Conservation (phyloP, 164 flowering plant species). For the Pachysandra terminalis region DNA sequence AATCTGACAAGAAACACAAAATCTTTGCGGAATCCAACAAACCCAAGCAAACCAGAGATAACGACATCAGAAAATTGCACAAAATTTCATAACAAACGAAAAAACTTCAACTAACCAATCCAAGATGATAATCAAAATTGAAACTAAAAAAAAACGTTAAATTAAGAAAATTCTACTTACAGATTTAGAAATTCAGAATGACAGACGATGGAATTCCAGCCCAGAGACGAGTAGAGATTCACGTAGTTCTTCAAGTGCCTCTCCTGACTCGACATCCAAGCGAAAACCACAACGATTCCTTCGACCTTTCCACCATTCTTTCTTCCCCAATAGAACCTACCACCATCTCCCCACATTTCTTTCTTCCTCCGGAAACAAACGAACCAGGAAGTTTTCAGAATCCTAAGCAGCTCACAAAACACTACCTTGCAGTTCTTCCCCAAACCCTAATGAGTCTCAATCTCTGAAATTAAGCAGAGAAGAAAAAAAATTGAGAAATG, state of each 20-base stretch:
- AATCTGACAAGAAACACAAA: neutral
- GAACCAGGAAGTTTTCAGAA: neutral
- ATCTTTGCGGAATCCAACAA: neutral
- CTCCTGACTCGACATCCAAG: constrained; percentile 95
- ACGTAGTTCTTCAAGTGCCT: constrained; percentile 64
- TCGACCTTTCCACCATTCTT: constrained; percentile 40
- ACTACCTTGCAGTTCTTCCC: too few species aligned
- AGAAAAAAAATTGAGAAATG: too few species aligned
- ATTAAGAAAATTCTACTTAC: constrained; percentile 33
- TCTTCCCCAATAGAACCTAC: constrained; percentile 84
- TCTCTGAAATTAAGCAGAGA: too few species aligned
- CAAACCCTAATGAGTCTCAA: too few species aligned
- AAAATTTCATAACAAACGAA: neutral
- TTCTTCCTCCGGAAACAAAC: constrained; percentile 4
- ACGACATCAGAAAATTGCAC: neutral
- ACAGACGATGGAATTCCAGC: constrained; percentile 93
- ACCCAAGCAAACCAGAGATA: neutral
- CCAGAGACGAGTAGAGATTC: constrained; percentile 66
- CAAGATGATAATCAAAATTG: neutral
- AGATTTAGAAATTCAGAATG: constrained; percentile 77
- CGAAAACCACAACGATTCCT: constrained; percentile 81
- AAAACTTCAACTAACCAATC: too few species aligned
- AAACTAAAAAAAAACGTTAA: neutral
- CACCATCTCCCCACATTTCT: constrained; percentile 88
- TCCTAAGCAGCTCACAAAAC: neutral